A percentile compares a stretch with the other conserved stretches of the same genome.
Conservation (phyloP, 2,329 filamentous ascomycete genomes). For the Bipolaris bicolor region DNA sequence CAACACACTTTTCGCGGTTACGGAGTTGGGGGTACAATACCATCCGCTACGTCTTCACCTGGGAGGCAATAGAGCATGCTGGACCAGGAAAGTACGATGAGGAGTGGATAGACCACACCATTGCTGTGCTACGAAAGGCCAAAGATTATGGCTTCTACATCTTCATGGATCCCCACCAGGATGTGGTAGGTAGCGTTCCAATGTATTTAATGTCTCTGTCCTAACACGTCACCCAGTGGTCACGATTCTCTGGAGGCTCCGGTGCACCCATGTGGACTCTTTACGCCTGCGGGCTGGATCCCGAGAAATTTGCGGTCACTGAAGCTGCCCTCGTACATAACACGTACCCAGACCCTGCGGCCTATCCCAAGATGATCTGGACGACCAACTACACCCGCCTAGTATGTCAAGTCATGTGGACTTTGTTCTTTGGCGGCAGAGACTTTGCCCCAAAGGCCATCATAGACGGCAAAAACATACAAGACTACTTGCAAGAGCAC, state of each 20-base stretch:
- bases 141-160: conserved; percentile 93
- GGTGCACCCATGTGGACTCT: conserved; percentile 98
- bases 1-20: conserved; percentile 82
- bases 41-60: conserved; percentile 95
- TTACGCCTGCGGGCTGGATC: conserved; percentile 91
- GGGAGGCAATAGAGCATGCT: conserved; percentile 96
- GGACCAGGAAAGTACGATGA: conserved; percentile 94
- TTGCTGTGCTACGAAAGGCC: conserved; percentile 80
- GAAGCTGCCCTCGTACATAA: conserved; percentile 96
- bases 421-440: conserved; percentile 86
- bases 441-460: conserved; percentile 96
- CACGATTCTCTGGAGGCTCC: conserved; percentile 89
- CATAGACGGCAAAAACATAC: conserved; percentile 93
- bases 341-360: conserved; percentile 80
- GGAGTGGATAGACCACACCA: conserved; percentile 89
- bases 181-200: conserved; percentile 70
- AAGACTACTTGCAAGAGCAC: conserved; percentile 90
- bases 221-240: conserved; percentile 69
- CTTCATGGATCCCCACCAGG: conserved; percentile 99
- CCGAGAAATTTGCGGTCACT: conserved; percentile 80
- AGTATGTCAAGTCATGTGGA: conserved; percentile 89
- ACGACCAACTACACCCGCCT: conserved; percentile 94
- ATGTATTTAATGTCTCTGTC: neutral
- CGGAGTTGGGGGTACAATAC: conserved; percentile 94
- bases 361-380: conserved; percentile 99